A percentile compares a stretch with the other conserved stretches of the same genome.
These are phyloP conservation scores for Coniochaeta sp. DNA, from an alignment of 2,329 filamentous ascomycete species.

Conservation along the genomic window DNA sequence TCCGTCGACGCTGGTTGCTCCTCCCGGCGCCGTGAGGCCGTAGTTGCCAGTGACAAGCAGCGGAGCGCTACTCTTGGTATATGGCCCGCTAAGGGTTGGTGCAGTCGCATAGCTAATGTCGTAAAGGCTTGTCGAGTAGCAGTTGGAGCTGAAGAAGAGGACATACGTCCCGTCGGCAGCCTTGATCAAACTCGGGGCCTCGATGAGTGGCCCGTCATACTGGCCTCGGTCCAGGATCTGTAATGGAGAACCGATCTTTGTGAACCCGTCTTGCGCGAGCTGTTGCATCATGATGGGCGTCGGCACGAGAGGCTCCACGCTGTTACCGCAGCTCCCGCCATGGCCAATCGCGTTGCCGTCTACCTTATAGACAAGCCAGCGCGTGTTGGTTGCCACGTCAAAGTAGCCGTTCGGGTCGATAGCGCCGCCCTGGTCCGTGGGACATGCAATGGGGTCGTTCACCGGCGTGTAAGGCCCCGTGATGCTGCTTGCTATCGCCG, in stretches of 20 bases:
- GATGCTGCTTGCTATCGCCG: constrained; percentile 37
- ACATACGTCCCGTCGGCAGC: constrained; percentile 43
- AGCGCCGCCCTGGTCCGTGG: constrained; percentile 44
- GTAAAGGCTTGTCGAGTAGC: constrained; percentile 46
- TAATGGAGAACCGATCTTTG: constrained; percentile 40
- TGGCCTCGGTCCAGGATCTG: constrained; percentile 36
- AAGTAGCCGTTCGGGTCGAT: constrained; percentile 57
- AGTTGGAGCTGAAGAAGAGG: constrained; percentile 56
- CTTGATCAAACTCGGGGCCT: constrained; percentile 50
- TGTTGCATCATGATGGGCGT: constrained; percentile 53
- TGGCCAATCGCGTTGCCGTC: constrained; percentile 51
- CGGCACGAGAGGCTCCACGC: constrained; percentile 26
- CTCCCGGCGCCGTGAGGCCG: constrained; percentile 31
- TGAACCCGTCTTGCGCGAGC: constrained; percentile 42
- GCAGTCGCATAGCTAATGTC: constrained; percentile 54
- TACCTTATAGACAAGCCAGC: constrained; percentile 59
- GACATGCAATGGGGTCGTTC: constrained; percentile 43
- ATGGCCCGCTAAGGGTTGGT: constrained; percentile 27
- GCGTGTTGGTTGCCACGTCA: constrained; percentile 41
- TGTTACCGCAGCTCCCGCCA: constrained; percentile 36
- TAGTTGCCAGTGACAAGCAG: constrained; percentile 29
- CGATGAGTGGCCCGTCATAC: constrained; percentile 47
- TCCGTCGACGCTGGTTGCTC: constrained; percentile 15
- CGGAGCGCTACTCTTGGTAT: constrained; percentile 20
- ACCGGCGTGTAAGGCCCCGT: constrained; percentile 46